Base-by-base conservation (phyloP, 169 alveolate genomes). In the Besnoitia besnoiti region DNA sequence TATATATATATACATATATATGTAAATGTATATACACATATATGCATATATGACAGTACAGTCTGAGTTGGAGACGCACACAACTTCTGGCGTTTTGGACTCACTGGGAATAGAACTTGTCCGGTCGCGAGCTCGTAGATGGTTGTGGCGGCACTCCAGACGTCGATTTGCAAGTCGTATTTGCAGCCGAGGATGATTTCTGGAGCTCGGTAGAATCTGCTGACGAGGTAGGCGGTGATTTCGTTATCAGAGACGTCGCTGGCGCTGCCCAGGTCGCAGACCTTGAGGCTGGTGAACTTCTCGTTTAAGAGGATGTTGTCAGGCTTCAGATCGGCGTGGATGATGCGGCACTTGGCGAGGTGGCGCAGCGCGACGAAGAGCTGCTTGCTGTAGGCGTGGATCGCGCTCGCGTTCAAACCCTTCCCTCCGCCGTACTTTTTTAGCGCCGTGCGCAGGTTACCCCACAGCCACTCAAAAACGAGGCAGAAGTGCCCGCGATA, bases 121-220 rank as follows among this genome's bases (percentile, higher is more conserved):
- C 99, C 99, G n/a, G 99, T 98, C 79, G 98, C 99, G 39, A 99
- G 94, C 95, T 99, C 99, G 95, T 96, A 98, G 33, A 99, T 95
- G 0, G 99, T 99, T 33, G 98, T 96, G 27, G 99, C 99, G 39
- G 99, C 98, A 55, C 99, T 96, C 99, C 99, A 99, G 46, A 98
- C 96, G 92, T 99, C 99, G 75, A 99, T 97, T 49, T 96, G 95
- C 84, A 95, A 93, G 91, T 98, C 99, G 94, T 97, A 98, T 47
- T 96, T 93, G 77, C 91, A 94, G 0, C 99, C 99, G 40, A 98
- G 94, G 73, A 98, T 97, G 76, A 99, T 98, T 95, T 99, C 99
- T 16, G 99, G 99, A 0, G 99, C 99, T 87, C 99, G 97, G 95
- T 99, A 99, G 94, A 96, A 99, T 49, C 99, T 88, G 94, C 99